Conservation (phyloP, 257 asterid genomes). For the Hygrophila difformis region DNA sequence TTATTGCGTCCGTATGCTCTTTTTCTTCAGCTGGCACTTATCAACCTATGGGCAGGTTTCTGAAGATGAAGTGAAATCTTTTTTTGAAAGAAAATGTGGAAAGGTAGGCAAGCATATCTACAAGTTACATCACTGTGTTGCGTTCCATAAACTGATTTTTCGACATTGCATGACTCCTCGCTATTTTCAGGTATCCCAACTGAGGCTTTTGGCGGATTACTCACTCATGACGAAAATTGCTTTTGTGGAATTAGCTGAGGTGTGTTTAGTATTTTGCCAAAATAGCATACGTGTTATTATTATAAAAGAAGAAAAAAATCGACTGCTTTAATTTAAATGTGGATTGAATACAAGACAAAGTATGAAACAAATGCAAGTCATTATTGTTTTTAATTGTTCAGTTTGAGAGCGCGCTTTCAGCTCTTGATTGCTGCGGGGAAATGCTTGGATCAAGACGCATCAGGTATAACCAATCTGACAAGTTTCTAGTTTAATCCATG, state of each 20-base stretch:
- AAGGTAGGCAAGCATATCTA: constrained; percentile 61
- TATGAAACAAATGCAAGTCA: too few species aligned
- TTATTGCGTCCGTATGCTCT: too few species aligned
- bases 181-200: constrained; percentile 69
- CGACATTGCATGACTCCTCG: constrained; percentile 5
- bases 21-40: too few species aligned
- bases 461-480: constrained; percentile 36
- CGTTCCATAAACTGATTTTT: not conserved
- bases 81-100: constrained; percentile 86
- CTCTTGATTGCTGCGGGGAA: constrained; percentile 85
- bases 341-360: too few species aligned
- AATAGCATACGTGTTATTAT: too few species aligned
- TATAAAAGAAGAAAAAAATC: too few species aligned
- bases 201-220: constrained; percentile 94
- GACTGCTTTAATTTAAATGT: too few species aligned
- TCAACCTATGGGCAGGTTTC: too few species aligned
- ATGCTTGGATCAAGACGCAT: constrained; percentile 73
- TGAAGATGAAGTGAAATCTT: constrained; percentile 74
- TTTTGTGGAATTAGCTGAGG: constrained; percentile 80
- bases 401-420: constrained; percentile 91
- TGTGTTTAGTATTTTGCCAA: too few species aligned
- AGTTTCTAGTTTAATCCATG: not conserved
- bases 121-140: not conserved
- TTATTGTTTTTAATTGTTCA: too few species aligned
- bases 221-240: constrained; percentile 89